Base-by-base conservation (phyloP, 2,329 filamentous ascomycete genomes). In the Xylariaceae sp. region DNA sequence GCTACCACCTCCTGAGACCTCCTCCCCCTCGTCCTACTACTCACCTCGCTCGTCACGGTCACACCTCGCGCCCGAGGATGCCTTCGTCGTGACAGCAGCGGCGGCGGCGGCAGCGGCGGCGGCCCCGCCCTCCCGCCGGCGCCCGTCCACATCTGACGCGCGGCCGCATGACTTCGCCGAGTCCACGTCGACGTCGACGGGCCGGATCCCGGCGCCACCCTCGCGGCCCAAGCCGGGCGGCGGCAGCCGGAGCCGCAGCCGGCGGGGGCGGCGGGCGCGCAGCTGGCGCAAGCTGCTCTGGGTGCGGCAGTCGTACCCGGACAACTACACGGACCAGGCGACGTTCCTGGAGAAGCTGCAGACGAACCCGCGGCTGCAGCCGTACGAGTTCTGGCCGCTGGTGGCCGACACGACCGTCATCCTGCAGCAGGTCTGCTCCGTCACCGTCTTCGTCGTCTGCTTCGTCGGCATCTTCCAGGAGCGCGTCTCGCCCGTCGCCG, bases 281-380 rank as follows among this genome's bases (percentile, higher is more conserved):
- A 76, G 76, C 9, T 96, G 90, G 85, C 94, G 93, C 70, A 96
- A 96, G 66, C 64, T 98, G 45, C 73, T 98, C 35, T 98, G 92
- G 92, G 89, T 98, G 53, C 94, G 94, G 63, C 92, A 96, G 58
- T 85, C 84, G 21, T 94, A 93, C 55, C 89, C 92, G n/a, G 92
- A 98, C 59, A 98, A 98, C 59, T 96, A 96, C 57, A 96, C 92
- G 25, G 92, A 98, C 56, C 88, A 92, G 55, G 85, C 86, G 39
- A 96, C 92, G 2, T 98, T 98, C 51, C 80, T 98, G 46, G 90
- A 95, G 55, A 88, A 94, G 50, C 76, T 98, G 13, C 90, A 98
- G 59, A 78, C 89, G 30, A 98, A 98, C 57, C 90, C 90, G 4
- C 80, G 89, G 25, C 74, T 96, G 33, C 83, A 92, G 46, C 90